Base-by-base conservation (phyloP, 306 rosid species). In the Echinosophora koreensis region DNA sequence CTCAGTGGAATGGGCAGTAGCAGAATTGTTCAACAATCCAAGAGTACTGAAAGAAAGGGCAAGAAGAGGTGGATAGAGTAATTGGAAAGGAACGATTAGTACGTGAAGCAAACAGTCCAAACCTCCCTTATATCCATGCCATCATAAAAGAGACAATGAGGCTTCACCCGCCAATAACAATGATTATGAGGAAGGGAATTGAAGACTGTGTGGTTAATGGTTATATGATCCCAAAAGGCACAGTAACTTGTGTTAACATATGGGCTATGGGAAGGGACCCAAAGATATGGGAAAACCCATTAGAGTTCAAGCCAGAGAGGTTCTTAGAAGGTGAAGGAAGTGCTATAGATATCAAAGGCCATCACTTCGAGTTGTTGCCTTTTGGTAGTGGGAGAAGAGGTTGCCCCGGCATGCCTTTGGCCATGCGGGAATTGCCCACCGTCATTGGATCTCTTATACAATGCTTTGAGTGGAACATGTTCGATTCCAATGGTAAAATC, bases 381-480 rank as follows among this genome's bases (percentile, higher is more conserved):
- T 89, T 90, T 38, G 92, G 96, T 2, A 51, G 55, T 0, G 93
- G 93, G 13, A 85, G 93, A 39, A 78, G 96, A 73, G 85, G 79
- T 0, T 90, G 91, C 52, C 90, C 91, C 0, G 90, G 90, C 0
- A 13, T 86, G 61, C 74, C 81, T 9, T 75, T 90, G 52, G 86
- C 86, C 52, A 69, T 84, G 85, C 69, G 81, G 8, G 84, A 84
- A 69, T 27, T 84, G 52, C 90, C 92, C 2, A 62, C 72, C 0
- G 4, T 88, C 1, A 32, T 85, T 8, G 90, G 84, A 5, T 69
- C 84, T 18, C n/a, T 89, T 67, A 38, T 78, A 6, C 91, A 90
- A 2, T 90, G 93, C 38, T 88, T 90, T 28, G 84, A 84, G 30
- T 87, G 84, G 85, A 84, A 80, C 66, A 74, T 81, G 27, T 27